Evolutionary conservation across 2,329 filamentous ascomycete species (phyloP), one percentile per base, ranked within the genome.

Genomic region (Fusarium longipes): DNA sequence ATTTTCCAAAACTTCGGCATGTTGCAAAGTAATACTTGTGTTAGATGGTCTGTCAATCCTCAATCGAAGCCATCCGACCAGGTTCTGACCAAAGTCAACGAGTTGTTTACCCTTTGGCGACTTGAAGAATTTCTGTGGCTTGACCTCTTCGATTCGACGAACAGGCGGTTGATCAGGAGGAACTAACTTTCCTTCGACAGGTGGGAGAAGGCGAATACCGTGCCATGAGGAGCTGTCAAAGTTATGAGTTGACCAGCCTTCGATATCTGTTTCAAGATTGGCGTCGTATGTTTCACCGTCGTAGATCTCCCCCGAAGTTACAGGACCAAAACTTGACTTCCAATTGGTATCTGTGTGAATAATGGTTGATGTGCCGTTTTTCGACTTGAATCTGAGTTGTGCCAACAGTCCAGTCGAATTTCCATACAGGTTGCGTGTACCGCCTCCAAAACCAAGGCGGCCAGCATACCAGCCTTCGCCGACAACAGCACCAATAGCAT

Each of bases 221-320:
- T 8, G 77, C 74, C 6, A 54, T 4, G 27, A 82, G 68, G 49
- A 78, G 71, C 2, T 72, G 76, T 6, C 79, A 58, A 2, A 80
- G 2, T 8, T 27, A 6, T 11, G 3, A 10, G 2, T 15, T 25
- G 55, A 5, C 76, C 82, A 29, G 3, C 75, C 57, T 20, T 44
- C 9, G 3, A 30, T 20, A 2, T 35, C 12, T 8, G 50, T 15
- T 10, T 69, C 66, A 80, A n/a, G 85, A 77, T 8, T 78, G 1
- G 76, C 74, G 67, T 86, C 82, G 55, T 83, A 86, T 0, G 75
- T 54, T 53, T 87, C 84, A 6, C 85, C 85, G 63, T 86, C 77
- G 57, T 86, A 86, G 3, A 86, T 79, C 33, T 83, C 81, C 11
- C 42, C 42, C 8, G 25, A 25, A 25, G 3, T 17, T 20, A 4